Evolutionary conservation across 371 early-diverging fungal species (phyloP), one percentile per base, ranked within the genome.

Genomic region (Zychaea mexicana): DNA sequence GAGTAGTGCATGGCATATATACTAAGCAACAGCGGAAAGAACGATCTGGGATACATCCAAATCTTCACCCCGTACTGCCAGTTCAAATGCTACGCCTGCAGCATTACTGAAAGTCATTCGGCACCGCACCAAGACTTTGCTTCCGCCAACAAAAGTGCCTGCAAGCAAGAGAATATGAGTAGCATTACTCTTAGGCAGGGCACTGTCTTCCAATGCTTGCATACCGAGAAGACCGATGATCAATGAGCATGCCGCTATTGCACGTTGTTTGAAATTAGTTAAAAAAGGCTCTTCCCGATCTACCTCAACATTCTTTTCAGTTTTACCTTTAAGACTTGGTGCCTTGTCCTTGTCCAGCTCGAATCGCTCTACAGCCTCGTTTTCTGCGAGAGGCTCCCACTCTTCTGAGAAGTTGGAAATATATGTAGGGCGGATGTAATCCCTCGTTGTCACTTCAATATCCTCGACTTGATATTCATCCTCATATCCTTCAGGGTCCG

Each of bases 391-490:
- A 5, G 85, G 70, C 62, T 92, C 92, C 94, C 97, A 98, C 49
- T 88, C 85, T 56, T 84, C 69, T 26, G 71, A 66, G 79, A 88
- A 83, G 89, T 90, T 82, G 77, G 88, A 79, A 15, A 95, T 71
- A 64, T 92, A 93, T 2, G 90, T 85, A n/a, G 97, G 91, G 31
- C 90, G 84, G 70, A 98, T 89, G 73, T 94, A 98, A 79, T 98
- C 98, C 33, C 89, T 92, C 3, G 90, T 87, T 10, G 84, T 68
- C 27, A 97, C 71, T 21, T 98, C 95, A 27, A 95, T 78, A 30
- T 93, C 92, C 70, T 98, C 99, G 22, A 96, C 88, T 72, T 83
- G 85, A 74, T 97, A 97, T 75, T 96, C 97, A 69, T 96, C 98
- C 53, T 96, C 96, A 61, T 93, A 97, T 12, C 98, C 98, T 67